These are phyloP conservation scores for Trichoderma aggressivum DNA, from an alignment of 2,329 filamentous ascomycete genomes.

Conservation along the genomic window DNA sequence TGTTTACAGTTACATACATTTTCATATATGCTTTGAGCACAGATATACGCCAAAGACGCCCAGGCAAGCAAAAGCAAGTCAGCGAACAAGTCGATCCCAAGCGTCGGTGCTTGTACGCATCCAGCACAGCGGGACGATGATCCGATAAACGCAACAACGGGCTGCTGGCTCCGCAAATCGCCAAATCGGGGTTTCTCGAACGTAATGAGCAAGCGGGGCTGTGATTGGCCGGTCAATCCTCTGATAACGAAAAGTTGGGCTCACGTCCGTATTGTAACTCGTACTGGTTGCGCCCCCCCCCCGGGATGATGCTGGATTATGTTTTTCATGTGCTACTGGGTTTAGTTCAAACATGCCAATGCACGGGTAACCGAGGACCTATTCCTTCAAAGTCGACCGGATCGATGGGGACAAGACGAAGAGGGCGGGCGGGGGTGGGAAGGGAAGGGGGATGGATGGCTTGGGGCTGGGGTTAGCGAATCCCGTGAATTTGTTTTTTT, in stretches of 20 bases:
- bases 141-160: background rate
- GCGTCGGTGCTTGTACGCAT: background rate
- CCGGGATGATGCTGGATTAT: background rate
- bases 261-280: background rate
- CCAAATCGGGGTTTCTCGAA: conserved; percentile 18
- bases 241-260: conserved; percentile 16
- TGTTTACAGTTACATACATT: background rate
- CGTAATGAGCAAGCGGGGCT: conserved; percentile 19
- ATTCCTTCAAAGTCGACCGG: background rate
- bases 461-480: background rate
- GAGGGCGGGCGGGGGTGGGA: background rate
- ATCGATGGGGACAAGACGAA: background rate
- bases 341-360: background rate
- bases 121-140: background rate
- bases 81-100: background rate
- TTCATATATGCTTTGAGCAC: background rate
- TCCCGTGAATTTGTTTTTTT: background rate
- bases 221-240: background rate
- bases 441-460: background rate
- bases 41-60: background rate
- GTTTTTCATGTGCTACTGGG: background rate
- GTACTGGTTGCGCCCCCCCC: background rate
- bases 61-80: background rate
- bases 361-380: background rate
- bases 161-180: conserved; percentile 16